Conservation (phyloP, 2,329 filamentous ascomycete genomes). For the Falciphora oryzae region DNA sequence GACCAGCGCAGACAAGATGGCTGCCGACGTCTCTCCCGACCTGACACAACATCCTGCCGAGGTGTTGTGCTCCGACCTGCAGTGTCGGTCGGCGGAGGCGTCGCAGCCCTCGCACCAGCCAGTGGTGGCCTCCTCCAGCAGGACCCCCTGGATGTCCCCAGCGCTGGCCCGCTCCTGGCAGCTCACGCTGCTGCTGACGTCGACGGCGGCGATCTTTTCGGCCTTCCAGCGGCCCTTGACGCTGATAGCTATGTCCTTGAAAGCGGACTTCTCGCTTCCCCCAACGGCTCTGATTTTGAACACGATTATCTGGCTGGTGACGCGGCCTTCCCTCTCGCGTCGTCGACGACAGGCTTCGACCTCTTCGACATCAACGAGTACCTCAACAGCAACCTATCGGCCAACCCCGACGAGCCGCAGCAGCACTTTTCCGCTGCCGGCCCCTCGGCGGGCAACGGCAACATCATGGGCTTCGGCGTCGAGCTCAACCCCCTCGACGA, state of each 20-base stretch:
- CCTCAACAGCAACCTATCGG: slow-evolving; percentile 42
- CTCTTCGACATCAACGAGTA: slow-evolving; percentile 47
- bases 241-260: slow-evolving; percentile 73
- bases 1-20: slow-evolving; percentile 13
- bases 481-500: slow-evolving; percentile 48
- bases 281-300: slow-evolving; percentile 60
- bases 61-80: slow-evolving; percentile 99
- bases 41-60: slow-evolving; percentile 99
- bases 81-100: slow-evolving; percentile 86
- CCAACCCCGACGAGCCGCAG: slow-evolving; percentile 5
- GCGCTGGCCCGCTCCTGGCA: slow-evolving; percentile 43
- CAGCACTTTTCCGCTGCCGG: slow-evolving; percentile 22
- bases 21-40: slow-evolving; percentile 56
- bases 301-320: slow-evolving; percentile 62
- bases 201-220: slow-evolving; percentile 65
- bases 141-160: slow-evolving; percentile 22
- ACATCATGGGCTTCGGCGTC: slow-evolving; percentile 43
- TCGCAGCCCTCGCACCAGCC: slow-evolving; percentile 40
- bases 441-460: slow-evolving; percentile 29
- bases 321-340: slow-evolving; percentile 40
- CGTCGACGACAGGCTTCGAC: slow-evolving; percentile 23
- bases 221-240: slow-evolving; percentile 61
- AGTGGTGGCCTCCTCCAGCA: slow-evolving; percentile 10
- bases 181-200: slow-evolving; percentile 56
- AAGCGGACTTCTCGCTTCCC: slow-evolving; percentile 68